Conservation (phyloP, 1,284 basidiomycete species). For the Wallemia mellicola region DNA sequence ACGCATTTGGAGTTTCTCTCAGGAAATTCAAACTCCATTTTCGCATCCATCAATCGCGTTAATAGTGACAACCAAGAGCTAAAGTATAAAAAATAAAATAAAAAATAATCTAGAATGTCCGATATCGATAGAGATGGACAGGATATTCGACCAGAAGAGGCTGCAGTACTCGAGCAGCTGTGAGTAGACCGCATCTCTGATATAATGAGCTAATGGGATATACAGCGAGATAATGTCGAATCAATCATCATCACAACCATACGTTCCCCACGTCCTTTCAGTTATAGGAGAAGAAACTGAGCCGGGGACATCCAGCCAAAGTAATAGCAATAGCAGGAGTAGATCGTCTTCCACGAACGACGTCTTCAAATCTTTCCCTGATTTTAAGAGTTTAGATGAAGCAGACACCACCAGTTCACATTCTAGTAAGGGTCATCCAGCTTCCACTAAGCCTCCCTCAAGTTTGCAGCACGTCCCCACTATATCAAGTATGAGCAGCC, state of each 20-base stretch:
- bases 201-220: not conserved
- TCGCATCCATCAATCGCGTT: no score
- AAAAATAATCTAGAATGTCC: not conserved
- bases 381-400: not conserved
- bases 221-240: not conserved
- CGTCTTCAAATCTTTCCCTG: not conserved
- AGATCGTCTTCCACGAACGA: not conserved
- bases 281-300: not conserved
- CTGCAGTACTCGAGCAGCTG: not conserved
- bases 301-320: not conserved
- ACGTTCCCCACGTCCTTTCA: not conserved
- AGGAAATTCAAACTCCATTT: no score
- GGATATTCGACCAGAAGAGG: not conserved
- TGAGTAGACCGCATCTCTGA: not conserved
- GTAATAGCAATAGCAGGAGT: not conserved
- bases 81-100: not conserved
- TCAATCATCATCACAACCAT: not conserved
- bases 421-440: not conserved
- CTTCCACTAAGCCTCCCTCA: not conserved
- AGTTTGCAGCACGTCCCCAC: not conserved
- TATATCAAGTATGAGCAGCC: not conserved
- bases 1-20: not conserved
- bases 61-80: not conserved
- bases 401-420: not conserved
- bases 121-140: not conserved